phyloP scores from a whole-genome alignment of 768 basidiomycete genomes.

The Mycena crocata region DNA sequence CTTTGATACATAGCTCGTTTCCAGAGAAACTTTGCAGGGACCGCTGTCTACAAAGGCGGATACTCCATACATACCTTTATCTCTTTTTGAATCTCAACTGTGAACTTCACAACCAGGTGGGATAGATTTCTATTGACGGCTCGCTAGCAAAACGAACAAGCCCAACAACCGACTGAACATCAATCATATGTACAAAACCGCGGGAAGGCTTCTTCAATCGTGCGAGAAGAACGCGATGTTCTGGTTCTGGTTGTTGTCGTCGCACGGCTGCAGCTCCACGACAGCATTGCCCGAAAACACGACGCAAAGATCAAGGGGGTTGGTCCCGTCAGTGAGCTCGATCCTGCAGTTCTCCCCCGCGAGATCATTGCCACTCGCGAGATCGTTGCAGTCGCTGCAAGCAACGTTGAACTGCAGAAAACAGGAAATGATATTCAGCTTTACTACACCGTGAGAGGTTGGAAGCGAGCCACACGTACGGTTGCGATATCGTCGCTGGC shows the following conservation, averaged over 20 bases:
- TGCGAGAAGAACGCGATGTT: neutral
- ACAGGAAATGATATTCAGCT: neutral
- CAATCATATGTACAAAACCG: neutral
- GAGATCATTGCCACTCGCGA: neutral
- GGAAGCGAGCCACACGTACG: neutral
- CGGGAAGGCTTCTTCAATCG: neutral
- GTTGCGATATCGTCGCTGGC: neutral
- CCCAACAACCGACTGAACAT: no score
- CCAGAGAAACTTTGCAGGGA: no score
- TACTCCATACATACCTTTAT: no score
- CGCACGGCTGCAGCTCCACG: neutral
- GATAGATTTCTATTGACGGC: no score
- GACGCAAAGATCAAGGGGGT: neutral
- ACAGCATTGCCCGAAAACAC: neutral
- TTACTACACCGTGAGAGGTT: neutral
- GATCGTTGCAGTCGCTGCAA: neutral
- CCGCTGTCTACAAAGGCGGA: no score
- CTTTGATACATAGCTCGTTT: no score
- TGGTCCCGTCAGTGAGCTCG: neutral
- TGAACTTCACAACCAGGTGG: no score
- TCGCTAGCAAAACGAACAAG: slow-evolving; percentile 1
- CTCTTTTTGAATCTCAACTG: no score
- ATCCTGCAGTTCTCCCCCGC: neutral
- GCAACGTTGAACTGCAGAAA: neutral
- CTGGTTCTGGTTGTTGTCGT: neutral